phyloP scores from a whole-genome alignment of 1,284 basidiomycete genomes.

The Schizophyllum commune region DNA sequence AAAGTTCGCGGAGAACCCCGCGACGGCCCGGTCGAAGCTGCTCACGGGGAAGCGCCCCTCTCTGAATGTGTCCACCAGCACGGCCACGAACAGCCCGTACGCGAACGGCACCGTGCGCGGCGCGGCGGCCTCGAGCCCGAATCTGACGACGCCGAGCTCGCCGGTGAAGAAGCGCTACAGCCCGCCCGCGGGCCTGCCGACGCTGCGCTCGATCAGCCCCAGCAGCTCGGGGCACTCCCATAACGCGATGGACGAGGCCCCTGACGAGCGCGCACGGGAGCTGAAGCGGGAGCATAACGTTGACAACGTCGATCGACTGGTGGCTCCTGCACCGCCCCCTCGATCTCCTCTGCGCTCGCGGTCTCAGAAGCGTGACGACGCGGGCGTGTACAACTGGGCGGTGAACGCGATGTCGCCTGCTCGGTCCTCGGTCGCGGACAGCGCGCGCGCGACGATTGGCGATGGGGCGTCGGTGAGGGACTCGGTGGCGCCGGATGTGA shows the following conservation, averaged over 20 bases:
- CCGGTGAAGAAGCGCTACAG: neutral
- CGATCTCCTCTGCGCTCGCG: conserved; percentile 43
- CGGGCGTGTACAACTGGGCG: conserved; percentile 25
- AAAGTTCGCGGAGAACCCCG: conserved; percentile 47
- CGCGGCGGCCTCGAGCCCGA: conserved; percentile 56
- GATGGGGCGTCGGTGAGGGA: neutral
- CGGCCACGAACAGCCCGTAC: conserved; percentile 20
- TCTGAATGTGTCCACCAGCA: conserved; percentile 13
- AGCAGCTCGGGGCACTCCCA: conserved; percentile 1
- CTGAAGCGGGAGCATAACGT: neutral
- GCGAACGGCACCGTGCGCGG: conserved; percentile 24
- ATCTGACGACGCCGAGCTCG: conserved; percentile 29
- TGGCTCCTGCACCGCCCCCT: conserved; percentile 16
- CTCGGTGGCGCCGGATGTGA: conserved; percentile 3
- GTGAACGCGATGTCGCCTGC: conserved; percentile 21
- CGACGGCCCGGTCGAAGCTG: conserved; percentile 33
- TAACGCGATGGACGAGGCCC: neutral
- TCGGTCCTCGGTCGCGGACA: conserved; percentile 9
- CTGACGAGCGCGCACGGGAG: neutral
- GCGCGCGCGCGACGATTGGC: conserved; percentile 1
- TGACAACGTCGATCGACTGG: neutral
- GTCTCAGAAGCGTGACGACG: conserved; percentile 20
- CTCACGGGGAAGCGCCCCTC: conserved; percentile 30
- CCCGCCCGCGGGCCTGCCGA: neutral
- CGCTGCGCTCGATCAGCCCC: conserved; percentile 1